Conservation (phyloP, 2,329 filamentous ascomycete genomes). For the Penicillium griseofulvum region DNA sequence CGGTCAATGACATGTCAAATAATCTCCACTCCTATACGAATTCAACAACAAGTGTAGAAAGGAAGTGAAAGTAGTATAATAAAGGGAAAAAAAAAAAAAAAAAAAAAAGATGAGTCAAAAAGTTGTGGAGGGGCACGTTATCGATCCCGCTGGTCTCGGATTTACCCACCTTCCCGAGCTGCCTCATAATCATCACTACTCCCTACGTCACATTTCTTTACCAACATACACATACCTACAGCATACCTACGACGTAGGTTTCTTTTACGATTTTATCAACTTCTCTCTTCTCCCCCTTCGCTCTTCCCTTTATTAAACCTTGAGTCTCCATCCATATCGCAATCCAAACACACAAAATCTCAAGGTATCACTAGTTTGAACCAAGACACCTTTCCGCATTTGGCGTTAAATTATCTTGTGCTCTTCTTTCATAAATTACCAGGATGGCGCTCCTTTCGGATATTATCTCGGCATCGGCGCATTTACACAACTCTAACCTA, state of each 20-base stretch:
- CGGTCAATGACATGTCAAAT: slow-evolving; percentile 77
- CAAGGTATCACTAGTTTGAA: not conserved
- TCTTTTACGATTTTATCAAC: not conserved
- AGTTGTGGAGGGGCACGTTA: slow-evolving; percentile 8
- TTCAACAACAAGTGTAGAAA: not conserved
- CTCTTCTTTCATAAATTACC: not conserved
- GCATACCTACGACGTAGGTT: not conserved
- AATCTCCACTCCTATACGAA: not conserved
- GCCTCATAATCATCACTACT: not conserved
- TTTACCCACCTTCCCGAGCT: slow-evolving; percentile 1
- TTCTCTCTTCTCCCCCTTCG: not conserved
- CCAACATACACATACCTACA: not conserved
- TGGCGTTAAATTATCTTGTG: not conserved
- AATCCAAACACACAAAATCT: not conserved
- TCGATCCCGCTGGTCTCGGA: slow-evolving; percentile 2
- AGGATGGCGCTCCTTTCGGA: slow-evolving; percentile 15
- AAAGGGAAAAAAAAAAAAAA: not conserved
- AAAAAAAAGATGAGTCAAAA: slow-evolving; percentile 4
- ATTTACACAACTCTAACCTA: slow-evolving; percentile 32
- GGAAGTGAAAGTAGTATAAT: not conserved
- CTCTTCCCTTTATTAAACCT: not conserved
- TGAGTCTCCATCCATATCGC: not conserved
- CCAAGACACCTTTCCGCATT: not conserved
- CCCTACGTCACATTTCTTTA: not conserved
- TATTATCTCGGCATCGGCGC: slow-evolving; percentile 21